phyloP scores from a whole-genome alignment of 306 rosid species.

The Castanopsis chinensis region DNA sequence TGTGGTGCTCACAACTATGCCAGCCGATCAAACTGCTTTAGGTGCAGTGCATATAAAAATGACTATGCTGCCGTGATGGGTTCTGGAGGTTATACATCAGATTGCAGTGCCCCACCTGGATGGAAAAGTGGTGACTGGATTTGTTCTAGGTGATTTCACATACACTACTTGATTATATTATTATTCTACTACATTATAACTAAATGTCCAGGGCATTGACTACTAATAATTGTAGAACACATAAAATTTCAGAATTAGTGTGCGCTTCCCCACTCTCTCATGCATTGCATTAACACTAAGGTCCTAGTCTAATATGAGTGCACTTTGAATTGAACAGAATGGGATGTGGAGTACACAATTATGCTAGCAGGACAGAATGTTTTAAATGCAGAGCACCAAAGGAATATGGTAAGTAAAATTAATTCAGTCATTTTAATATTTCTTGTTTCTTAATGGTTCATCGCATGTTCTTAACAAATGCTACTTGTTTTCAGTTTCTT shows the following conservation, averaged over 20 bases:
- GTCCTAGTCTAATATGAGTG: neutral
- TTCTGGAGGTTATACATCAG: constrained; percentile 56
- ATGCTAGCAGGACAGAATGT: constrained; percentile 86
- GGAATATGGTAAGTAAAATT: constrained; percentile 55
- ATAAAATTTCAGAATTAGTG: no score
- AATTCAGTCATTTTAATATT: constrained; percentile 17
- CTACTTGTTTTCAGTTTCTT: constrained; percentile 27
- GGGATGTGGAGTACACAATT: constrained; percentile 91
- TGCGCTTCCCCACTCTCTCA: no score
- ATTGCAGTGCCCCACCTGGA: constrained; percentile 70
- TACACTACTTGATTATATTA: neutral
- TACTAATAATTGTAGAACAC: no score
- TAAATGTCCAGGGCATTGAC: no score
- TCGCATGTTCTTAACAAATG: constrained; percentile 17
- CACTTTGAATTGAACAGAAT: constrained; percentile 39
- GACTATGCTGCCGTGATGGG: constrained; percentile 42
- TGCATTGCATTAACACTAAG: no score
- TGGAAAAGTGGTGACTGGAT: constrained; percentile 98
- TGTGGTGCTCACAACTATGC: constrained; percentile 97
- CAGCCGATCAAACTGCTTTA: constrained; percentile 73
- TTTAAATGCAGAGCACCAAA: constrained; percentile 75
- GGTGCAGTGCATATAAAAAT: constrained; percentile 59
- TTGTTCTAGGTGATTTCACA: constrained; percentile 65
- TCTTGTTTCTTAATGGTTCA: neutral
- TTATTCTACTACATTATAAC: no score